Conservation (phyloP, 192 early-diverging fungal species). For the Coemansia sp. region DNA sequence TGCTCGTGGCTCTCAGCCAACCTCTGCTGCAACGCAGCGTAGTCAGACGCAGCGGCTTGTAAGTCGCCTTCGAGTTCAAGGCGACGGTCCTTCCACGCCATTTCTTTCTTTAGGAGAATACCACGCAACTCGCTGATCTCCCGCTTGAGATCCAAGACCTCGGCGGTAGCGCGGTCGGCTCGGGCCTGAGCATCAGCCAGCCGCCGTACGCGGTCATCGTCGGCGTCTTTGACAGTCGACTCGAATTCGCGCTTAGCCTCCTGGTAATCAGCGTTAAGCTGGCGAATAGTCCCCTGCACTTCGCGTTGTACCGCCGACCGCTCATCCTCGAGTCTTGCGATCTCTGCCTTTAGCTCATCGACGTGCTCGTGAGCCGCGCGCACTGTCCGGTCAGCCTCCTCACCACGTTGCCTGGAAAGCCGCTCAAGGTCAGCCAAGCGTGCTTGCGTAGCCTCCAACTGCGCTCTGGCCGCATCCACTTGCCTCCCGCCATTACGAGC, state of each 20-base stretch:
- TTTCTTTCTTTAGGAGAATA: slow-evolving; percentile 43
- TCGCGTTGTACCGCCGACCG: slow-evolving; percentile 42
- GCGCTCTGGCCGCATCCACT: slow-evolving; percentile 22
- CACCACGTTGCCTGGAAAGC: slow-evolving; percentile 25
- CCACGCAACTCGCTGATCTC: slow-evolving; percentile 54
- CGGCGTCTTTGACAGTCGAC: slow-evolving; percentile 40
- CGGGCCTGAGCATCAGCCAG: slow-evolving; percentile 40
- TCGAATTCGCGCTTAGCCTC: slow-evolving; percentile 42
- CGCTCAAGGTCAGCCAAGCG: slow-evolving; percentile 43
- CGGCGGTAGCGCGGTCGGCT: slow-evolving; percentile 33
- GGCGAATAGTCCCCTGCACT: slow-evolving; percentile 45
- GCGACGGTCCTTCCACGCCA: slow-evolving; percentile 45
- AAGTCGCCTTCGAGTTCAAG: slow-evolving; percentile 40
- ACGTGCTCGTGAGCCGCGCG: slow-evolving; percentile 40
- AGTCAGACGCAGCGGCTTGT: slow-evolving; percentile 40
- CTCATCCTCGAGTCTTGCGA: slow-evolving; percentile 40
- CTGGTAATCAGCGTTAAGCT: slow-evolving; percentile 39
- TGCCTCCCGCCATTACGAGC: slow-evolving; percentile 20
- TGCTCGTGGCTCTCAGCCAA: slow-evolving; percentile 18
- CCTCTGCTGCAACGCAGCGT: slow-evolving; percentile 34
- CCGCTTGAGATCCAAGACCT: slow-evolving; percentile 30
- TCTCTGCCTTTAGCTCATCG: slow-evolving; percentile 38
- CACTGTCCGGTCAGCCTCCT: slow-evolving; percentile 35
- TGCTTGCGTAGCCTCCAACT: slow-evolving; percentile 25
- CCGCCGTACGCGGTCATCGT: slow-evolving; percentile 29